A percentile compares a stretch with the other conserved stretches of the same genome.
Evolutionary conservation across 108 stramenopile genomes (phyloP).

Genomic region (Skeletonema menzelii): DNA sequence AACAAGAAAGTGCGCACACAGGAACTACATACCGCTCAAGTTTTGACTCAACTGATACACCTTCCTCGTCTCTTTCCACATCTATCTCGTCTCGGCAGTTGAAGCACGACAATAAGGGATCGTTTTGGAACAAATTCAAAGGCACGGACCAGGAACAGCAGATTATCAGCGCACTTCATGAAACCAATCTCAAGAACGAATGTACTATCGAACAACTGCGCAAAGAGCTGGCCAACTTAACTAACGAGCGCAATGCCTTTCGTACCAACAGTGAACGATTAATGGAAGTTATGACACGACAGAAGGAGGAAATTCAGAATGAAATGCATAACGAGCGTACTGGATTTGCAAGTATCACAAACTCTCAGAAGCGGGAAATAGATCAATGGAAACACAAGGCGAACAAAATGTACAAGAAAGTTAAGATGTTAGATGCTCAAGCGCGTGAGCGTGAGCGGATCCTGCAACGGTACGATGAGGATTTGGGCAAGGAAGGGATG

Average conservation of each 20-base stretch:
- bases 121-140: neutral
- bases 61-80: neutral
- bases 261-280: conserved; percentile 19
- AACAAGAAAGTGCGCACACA: neutral
- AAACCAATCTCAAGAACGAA: conserved; percentile 20
- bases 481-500: neutral
- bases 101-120: neutral
- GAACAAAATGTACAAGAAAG: conserved; percentile 4
- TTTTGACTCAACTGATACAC: neutral
- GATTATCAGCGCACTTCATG: conserved; percentile 7
- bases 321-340: conserved; percentile 14
- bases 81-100: neutral
- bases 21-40: neutral
- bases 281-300: conserved; percentile 8
- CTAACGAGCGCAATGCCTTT: conserved; percentile 20
- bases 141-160: neutral
- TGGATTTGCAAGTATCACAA: conserved; percentile 15
- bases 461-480: neutral
- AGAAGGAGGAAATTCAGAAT: conserved; percentile 17
- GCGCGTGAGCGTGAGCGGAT: conserved; percentile 3
- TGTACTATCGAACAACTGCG: conserved; percentile 15
- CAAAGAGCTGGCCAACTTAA: conserved; percentile 13
- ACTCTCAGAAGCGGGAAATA: conserved; percentile 18
- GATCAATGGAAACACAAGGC: conserved; percentile 26
- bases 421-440: conserved; percentile 8